Conservation (phyloP, 495 filamentous ascomycete species). For the Penicillium coffeae region DNA sequence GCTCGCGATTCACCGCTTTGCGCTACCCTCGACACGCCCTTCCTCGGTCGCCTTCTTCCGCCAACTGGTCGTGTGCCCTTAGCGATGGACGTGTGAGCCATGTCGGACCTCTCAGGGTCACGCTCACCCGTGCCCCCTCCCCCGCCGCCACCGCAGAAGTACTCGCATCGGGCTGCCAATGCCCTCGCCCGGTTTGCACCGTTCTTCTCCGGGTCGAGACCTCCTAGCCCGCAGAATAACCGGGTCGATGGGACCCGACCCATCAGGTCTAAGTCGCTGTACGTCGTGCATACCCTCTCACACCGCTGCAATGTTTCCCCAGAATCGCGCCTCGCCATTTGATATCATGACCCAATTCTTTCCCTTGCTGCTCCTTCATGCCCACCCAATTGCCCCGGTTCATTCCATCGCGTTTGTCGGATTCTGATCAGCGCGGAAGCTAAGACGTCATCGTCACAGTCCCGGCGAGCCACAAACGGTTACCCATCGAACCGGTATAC, state of each 20-base stretch:
- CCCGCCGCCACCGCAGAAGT: conserved; percentile 50
- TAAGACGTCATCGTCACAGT: conserved; percentile 34
- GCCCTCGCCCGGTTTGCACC: conserved; percentile 56
- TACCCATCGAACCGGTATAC: conserved; percentile 65
- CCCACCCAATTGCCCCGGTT: conserved; percentile 1
- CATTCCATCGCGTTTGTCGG: neutral
- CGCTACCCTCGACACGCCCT: conserved; percentile 1
- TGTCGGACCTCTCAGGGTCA: conserved; percentile 43
- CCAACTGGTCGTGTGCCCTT: conserved; percentile 27
- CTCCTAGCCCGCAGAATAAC: conserved; percentile 47
- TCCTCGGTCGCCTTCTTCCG: conserved; percentile 12
- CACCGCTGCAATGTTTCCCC: conserved; percentile 18
- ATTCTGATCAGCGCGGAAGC: conserved; percentile 4
- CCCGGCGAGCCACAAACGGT: conserved; percentile 69
- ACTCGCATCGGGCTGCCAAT: conserved; percentile 47
- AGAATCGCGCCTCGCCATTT: conserved; percentile 4
- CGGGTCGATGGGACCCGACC: conserved; percentile 36
- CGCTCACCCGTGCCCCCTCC: conserved; percentile 39
- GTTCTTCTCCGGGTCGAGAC: conserved; percentile 53
- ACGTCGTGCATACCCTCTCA: conserved; percentile 21
- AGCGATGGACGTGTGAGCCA: conserved; percentile 30
- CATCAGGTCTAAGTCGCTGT: conserved; percentile 43
- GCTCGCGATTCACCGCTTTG: neutral
- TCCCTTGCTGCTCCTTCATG: neutral
- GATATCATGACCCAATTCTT: neutral